Evolutionary conservation across 371 early-diverging fungal genomes (phyloP), one percentile per base, ranked within the genome.

Genomic region (Syncephalis plumigaleata): DNA sequence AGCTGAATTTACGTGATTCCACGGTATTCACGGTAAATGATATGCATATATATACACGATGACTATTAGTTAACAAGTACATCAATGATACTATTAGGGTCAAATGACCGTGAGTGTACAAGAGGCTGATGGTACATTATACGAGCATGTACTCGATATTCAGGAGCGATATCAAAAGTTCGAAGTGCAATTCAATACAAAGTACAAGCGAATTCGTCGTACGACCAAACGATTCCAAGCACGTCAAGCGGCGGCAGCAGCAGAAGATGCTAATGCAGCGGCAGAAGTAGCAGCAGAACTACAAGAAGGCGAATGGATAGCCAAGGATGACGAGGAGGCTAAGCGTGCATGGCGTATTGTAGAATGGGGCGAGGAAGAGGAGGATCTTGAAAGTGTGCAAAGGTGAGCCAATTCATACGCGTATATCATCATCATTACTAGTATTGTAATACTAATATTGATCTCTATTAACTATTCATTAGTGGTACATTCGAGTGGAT

Each of bases 401-500:
- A 53, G 77, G 81, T 44, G 65, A 79, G 16, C 75, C 79, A 25
- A 67, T 62, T 53, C 45, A 44, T 45, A 49, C n/a, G 46, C 47
- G 37, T 17, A 22, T 44, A 47, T 9, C 4, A 9, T 25, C 21
- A 17, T 26, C 2, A n/a, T 21, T 36, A 17, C 55, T 13, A 24
- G 24, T 18, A n/a, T n/a, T n/a, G n/a, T n/a, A 15, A 27, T 20
- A 26, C 20, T 8, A 26, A 15, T 49, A 27, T 24, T 36, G 17
- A 18, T n/a, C n/a, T n/a, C n/a, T n/a, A n/a, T 21, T 44, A 31
- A 21, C 44, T 3, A 44, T 48, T 3, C 22, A 39, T 9, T 31
- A 60, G 74, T 56, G 70, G 73, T 0, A 87, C 90, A 20, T 81
- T 98, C 49, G 94, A 96, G 51, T 98, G 95, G 91, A 86, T 99